Evolutionary conservation across 1,139 yeast species (phyloP).

Genomic region (Kluyveromyces sp.): DNA sequence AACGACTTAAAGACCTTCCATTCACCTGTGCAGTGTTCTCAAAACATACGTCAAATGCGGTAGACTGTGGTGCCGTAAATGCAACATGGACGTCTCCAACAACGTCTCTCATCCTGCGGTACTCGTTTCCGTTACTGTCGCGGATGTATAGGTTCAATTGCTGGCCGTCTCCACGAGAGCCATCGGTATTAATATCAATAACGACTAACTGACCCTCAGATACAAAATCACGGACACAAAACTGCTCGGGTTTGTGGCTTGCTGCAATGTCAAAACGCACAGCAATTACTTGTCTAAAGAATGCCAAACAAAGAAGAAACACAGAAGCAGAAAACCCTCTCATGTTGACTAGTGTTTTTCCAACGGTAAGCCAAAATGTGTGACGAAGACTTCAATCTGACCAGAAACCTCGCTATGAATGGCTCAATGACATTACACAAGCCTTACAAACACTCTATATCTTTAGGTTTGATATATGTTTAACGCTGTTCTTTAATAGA

Average conservation of each 20-base stretch:
- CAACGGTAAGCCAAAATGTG: neutral
- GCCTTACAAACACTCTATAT: no score
- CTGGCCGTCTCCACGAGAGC: constrained; percentile 81
- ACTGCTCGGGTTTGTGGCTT: constrained; percentile 38
- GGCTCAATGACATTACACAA: no score
- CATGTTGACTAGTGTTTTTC: no score
- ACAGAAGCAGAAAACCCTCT: constrained; percentile 1
- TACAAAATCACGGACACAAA: constrained; percentile 88
- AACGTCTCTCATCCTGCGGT: constrained; percentile 56
- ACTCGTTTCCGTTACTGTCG: constrained; percentile 66
- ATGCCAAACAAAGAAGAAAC: constrained; percentile 5
- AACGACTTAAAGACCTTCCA: constrained; percentile 43
- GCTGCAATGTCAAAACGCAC: constrained; percentile 36
- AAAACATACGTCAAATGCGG: constrained; percentile 88
- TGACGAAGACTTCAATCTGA: no score
- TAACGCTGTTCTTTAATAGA: no score
- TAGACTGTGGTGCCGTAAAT: constrained; percentile 75
- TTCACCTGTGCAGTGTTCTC: constrained; percentile 50
- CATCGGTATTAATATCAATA: constrained; percentile 66
- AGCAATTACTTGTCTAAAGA: constrained; percentile 8
- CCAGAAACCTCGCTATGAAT: no score
- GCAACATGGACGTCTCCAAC: constrained; percentile 65
- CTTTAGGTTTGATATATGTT: no score
- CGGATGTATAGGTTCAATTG: constrained; percentile 52
- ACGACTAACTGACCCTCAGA: constrained; percentile 79